Evolutionary conservation across 1,139 yeast species (phyloP), one percentile per base, ranked within the genome.

Genomic region (Zygosaccharomyces pseudobailii): DNA sequence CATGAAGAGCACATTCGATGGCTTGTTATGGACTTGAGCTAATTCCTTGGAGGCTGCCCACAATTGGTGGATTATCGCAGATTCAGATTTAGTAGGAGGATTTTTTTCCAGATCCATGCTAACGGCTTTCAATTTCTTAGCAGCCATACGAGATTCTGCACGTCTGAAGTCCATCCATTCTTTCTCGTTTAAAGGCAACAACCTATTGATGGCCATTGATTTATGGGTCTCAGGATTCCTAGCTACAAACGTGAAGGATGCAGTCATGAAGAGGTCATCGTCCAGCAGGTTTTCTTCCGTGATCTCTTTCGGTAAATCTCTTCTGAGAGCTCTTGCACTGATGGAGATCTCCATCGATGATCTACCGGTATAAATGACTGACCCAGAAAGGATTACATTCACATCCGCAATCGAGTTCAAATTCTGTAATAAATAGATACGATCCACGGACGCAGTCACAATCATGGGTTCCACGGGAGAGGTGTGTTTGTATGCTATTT

Each of bases 321-420:
- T 78, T 46, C 79, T 81, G 52, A 82, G 82, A 2, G 94, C 83
- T 53, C 86, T 85, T 2, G 96, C 97, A 62, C 82, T 84, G 57
- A 90, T 94, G 43, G 90, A 79, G 61, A 90, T 89, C 69, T 90
- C 97, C 97, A 90, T 90, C 1, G 96, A 87, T 1, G 95, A 86
- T 51, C 87, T 74, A 47, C 97, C 97, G 0, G 96, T 88, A 89
- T 96, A 90, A 10, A 95, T 84, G 34, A 88, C 96, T 41, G 82
- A 74, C 13, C 97, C 97, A 30, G 94, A 89, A 53, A 90, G 71
- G 24, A 87, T 76, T 59, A 90, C 84, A 66, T 88, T 87, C 68
- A 77, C 84, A 55, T 82, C 79, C 49, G 76, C 74, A 53, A 89
- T 81, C 58, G 84, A 88, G 61, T 88, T 96, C 38, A 89, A 80